These are phyloP conservation scores for Leccinum glutinopallens DNA, from an alignment of 1,284 basidiomycete genomes.

Conservation along the genomic window DNA sequence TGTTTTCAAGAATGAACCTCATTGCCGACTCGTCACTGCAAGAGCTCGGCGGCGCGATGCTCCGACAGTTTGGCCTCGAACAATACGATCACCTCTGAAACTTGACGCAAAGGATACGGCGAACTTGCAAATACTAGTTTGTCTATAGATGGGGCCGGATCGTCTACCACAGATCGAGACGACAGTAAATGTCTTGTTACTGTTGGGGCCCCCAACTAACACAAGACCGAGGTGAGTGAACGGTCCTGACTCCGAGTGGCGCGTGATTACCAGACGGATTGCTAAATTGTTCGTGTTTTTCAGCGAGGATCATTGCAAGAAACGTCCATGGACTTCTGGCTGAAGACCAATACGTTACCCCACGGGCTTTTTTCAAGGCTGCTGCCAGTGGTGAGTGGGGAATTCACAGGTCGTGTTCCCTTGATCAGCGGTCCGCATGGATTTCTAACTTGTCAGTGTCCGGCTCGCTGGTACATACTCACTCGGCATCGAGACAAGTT, in stretches of 20 bases:
- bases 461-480: not conserved
- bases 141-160: not conserved
- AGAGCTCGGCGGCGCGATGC: not conserved
- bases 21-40: not conserved
- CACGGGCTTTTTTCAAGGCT: no score
- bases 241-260: not conserved
- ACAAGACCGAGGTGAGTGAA: conserved; percentile 7
- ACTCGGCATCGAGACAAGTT: not conserved
- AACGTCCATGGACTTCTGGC: no score
- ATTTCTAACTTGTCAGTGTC: not conserved
- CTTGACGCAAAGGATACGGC: not conserved
- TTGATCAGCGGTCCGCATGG: not conserved
- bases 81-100: not conserved
- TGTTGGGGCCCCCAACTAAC: not conserved
- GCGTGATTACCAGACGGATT: not conserved
- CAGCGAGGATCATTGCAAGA: not conserved
- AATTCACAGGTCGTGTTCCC: not conserved
- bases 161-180: not conserved
- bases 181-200: not conserved
- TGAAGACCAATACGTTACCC: no score
- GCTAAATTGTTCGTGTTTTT: not conserved
- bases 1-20: not conserved
- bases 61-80: not conserved
- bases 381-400: no score
- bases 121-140: not conserved